Evolutionary conservation across 305 asterid species (phyloP), one percentile per base, ranked within the genome.

Genomic region (Rubia tinctorum): DNA sequence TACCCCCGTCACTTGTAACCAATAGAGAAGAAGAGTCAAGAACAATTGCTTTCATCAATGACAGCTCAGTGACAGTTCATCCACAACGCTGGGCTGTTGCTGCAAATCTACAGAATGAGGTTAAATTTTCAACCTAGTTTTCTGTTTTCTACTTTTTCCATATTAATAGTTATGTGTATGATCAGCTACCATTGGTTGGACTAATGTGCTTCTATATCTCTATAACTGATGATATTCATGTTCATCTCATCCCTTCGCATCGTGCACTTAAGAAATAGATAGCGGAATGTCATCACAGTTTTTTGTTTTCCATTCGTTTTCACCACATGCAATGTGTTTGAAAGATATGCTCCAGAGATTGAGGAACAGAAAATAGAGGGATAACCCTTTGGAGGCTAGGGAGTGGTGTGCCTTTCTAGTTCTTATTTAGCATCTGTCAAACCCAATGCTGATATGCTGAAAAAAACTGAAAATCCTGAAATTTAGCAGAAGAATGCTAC

Each of bases 101-200:
- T 62, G 76, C 91, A 15, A 84, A 88, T 71, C 74, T 72, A 69
- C 91, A 89, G 83, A 91, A 88, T 83, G 92, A 91, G 96, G 98
- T 91, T 79, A 23, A 17, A 23, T 39, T 69, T 67, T 49, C 64
- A 2, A 17, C 63, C 63, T 68, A 8, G 0, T 25, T 34, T 39
- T 67, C 72, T 34, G 22, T 27, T 60, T 58, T 58, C 49, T 8
- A 39, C 15, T 42, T 65, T 55, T 59, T 39, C 39, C 66, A 34
- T 44, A 25, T 25, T 23, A 45, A 66, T 34, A 34, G 15, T 13
- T 56, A 7, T 65, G 64, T 55, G 58, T 59, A 20, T 61, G 65
- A 61, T 55, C 75, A 44, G 60, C 44, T 66, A 43, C 18, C 45
- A 59, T 13, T n/a, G n/a, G n/a, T n/a, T n/a, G n/a, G n/a, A n/a